Base-by-base conservation (phyloP, 768 basidiomycete species). In the Lepiota venenata region DNA sequence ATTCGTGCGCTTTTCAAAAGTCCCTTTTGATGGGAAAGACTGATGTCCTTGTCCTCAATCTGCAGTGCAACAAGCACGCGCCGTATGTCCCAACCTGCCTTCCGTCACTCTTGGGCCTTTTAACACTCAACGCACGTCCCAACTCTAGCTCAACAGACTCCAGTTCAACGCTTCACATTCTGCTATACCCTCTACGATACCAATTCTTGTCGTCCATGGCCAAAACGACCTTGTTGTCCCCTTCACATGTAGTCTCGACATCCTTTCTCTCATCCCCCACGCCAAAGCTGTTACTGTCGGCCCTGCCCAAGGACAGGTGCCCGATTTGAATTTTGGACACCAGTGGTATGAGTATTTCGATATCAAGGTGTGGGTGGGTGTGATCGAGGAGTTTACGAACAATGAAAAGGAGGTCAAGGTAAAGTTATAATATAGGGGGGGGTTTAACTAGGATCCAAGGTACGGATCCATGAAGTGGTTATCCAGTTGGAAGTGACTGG, bases 301-400 rank as follows among this genome's bases (percentile, higher is more conserved):
- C 7, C 25, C 50, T 8, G 36, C 52, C 3, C 63, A 63, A 6
- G 75, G 72, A 0, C 68, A 72, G 51, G 62, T 78, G 14, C 69
- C 71, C 15, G 65, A 47, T 52, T 59, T 69, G 32, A 67, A 62
- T 2, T 77, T 78, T 55, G 76, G 76, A 2, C 76, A 77, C 58
- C 59, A 71, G 36, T 78, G 74, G 77, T 73, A 67, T 53, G 77
- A 77, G 57, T 79, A 77, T 57, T 78, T 78, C 52, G 70, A 70
- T 55, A 60, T 71, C 9, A 59, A 63, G 45, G 65, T 75, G 35
- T 78, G 76, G 76, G 57, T 58, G 18, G 68, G 69, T 43, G 72
- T 74, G 5, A 56, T 76, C 1, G 70, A 73, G 50, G 60, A 55
- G 27, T 78, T 77, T 50, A 56, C 53, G 46, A 41, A 52, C 6